These are phyloP conservation scores for Salinomyces thailandicus DNA, from an alignment of 2,329 filamentous ascomycete species.

Conservation along the genomic window DNA sequence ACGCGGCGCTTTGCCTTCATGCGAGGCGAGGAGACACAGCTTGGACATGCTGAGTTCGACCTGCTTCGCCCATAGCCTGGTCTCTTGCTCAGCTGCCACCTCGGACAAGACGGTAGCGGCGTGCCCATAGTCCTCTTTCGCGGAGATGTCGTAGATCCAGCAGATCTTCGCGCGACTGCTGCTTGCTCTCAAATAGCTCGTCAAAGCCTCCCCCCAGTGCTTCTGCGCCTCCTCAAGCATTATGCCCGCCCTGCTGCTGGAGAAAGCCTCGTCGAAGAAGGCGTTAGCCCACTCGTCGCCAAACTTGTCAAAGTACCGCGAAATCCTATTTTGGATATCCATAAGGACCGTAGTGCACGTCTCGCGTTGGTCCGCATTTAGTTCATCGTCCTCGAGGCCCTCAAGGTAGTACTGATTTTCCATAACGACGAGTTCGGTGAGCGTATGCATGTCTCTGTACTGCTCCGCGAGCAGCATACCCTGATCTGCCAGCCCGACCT, in stretches of 20 bases:
- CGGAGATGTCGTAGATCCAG: conserved; percentile 88
- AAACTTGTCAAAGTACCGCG: conserved; percentile 51
- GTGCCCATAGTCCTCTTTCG: conserved; percentile 61
- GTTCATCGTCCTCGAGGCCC: conserved; percentile 25
- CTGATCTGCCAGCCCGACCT: conserved; percentile 45
- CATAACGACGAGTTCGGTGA: conserved; percentile 44
- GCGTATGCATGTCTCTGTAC: conserved; percentile 51
- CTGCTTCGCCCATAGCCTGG: conserved; percentile 83
- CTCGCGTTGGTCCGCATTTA: conserved; percentile 6
- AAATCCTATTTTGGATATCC: conserved; percentile 35
- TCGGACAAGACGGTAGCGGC: conserved; percentile 62
- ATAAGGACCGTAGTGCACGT: conserved; percentile 11
- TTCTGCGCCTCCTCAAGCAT: conserved; percentile 56
- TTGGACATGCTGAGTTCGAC: conserved; percentile 86
- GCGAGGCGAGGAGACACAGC: conserved; percentile 57
- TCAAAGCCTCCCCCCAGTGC: conserved; percentile 59
- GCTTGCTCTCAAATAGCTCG: conserved; percentile 63
- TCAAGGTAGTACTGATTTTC: conserved; percentile 32
- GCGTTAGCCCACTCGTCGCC: conserved; percentile 60
- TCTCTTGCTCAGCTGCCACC: conserved; percentile 61
- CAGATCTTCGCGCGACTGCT: conserved; percentile 65
- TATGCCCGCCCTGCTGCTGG: conserved; percentile 46
- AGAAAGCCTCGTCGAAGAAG: conserved; percentile 70
- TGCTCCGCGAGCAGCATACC: conserved; percentile 53
- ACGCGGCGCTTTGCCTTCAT: conserved; percentile 22